Percentiles rank a stretch among this genome's conserved stretches.
Conservation (phyloP, 2,329 filamentous ascomycete species). For the Neofusicoccum umdonicola region DNA sequence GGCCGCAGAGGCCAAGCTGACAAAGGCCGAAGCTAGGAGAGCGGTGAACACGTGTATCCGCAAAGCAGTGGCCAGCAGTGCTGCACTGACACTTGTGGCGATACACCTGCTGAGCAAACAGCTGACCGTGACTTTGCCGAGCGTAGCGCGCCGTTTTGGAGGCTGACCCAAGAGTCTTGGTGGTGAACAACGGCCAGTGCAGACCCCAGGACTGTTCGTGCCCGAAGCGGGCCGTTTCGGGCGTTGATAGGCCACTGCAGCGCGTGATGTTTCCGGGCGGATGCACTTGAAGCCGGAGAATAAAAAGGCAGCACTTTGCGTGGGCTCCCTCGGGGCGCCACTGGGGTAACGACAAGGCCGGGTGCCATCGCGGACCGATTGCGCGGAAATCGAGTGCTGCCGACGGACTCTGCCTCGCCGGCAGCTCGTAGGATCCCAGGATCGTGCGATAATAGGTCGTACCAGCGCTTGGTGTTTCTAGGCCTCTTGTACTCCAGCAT, state of each 20-base stretch:
- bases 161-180: not conserved
- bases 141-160: not conserved
- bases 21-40: slow-evolving; percentile 8
- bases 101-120: not conserved
- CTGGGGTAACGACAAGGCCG: not conserved
- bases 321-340: not conserved
- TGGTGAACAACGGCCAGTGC: not conserved
- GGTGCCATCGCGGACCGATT: not conserved
- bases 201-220: not conserved
- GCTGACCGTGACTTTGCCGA: not conserved
- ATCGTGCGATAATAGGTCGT: slow-evolving; percentile 5
- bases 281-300: not conserved
- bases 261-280: slow-evolving; percentile 1
- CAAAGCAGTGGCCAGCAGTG: not conserved
- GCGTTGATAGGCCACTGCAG: not conserved
- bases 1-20: slow-evolving; percentile 12
- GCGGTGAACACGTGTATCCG: slow-evolving; percentile 12
- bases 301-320: not conserved
- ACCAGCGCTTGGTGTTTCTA: slow-evolving; percentile 4
- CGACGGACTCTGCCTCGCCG: not conserved
- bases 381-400: not conserved
- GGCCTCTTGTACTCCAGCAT: not conserved
- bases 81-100: not conserved
- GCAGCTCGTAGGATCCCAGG: not conserved
- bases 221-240: not conserved